Evolutionary conservation across 768 basidiomycete species (phyloP).

Genomic region (Phanerochaete carnosa): DNA sequence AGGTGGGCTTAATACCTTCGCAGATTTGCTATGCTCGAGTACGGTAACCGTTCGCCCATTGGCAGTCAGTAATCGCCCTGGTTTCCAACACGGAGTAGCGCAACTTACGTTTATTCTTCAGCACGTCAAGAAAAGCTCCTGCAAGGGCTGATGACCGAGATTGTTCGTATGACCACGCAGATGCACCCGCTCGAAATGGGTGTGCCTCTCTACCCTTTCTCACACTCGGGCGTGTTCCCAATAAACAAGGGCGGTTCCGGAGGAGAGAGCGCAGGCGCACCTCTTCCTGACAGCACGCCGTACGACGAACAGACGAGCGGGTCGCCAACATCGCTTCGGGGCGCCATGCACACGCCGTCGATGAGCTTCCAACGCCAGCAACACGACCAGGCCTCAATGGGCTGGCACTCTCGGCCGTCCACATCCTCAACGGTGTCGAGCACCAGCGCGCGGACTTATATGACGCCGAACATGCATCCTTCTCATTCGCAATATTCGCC

Average conservation of each 20-base stretch:
- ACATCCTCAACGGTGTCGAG: constrained; percentile 4
- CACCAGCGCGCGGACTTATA: constrained; percentile 2
- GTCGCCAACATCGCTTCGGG: constrained; percentile 9
- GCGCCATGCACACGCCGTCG: constrained; percentile 8
- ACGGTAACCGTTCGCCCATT: constrained; percentile 76
- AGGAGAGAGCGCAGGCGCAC: constrained; percentile 18
- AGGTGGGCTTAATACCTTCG: neutral
- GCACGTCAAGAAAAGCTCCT: constrained; percentile 81
- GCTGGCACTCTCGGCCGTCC: neutral
- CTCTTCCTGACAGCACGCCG: constrained; percentile 19
- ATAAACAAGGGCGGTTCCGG: constrained; percentile 17
- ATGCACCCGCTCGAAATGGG: constrained; percentile 78
- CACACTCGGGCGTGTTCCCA: constrained; percentile 31
- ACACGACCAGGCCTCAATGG: neutral
- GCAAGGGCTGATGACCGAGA: constrained; percentile 82
- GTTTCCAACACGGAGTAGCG: neutral
- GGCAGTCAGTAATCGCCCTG: constrained; percentile 56
- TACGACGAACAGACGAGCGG: constrained; percentile 5
- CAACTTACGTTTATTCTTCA: constrained; percentile 25
- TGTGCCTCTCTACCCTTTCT: constrained; percentile 79
- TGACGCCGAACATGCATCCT: neutral
- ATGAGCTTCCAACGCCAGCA: neutral
- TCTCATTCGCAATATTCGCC: neutral
- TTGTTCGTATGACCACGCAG: constrained; percentile 78
- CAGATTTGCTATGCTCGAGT: constrained; percentile 83